phyloP scores from a whole-genome alignment of 768 basidiomycete genomes.

The Pisolithus tinctorius region DNA sequence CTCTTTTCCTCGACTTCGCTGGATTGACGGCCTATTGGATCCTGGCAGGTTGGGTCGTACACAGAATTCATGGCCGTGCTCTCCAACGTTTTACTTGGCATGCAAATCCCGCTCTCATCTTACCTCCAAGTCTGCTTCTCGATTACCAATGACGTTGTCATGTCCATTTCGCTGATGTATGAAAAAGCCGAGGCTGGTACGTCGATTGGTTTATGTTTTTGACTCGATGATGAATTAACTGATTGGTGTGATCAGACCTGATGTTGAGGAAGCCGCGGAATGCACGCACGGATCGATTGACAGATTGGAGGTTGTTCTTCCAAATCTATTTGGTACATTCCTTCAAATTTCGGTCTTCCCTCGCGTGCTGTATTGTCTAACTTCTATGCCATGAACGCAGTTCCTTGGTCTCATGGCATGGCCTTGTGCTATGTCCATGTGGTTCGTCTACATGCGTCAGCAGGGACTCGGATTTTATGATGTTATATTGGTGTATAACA shows the following conservation, averaged over 20 bases:
- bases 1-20: background rate
- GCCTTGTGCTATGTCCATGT: conserved; percentile 40
- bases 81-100: conserved; percentile 49
- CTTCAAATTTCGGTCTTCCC: too few relatives aligned
- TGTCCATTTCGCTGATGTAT: conserved; percentile 44
- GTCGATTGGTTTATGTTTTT: background rate
- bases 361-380: background rate
- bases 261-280: conserved; percentile 44
- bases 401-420: conserved; percentile 41
- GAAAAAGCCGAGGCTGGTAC: conserved; percentile 45
- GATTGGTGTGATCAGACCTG: conserved; percentile 25
- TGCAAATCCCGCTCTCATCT: conserved; percentile 51
- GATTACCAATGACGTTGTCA: conserved; percentile 45
- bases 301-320: conserved; percentile 41
- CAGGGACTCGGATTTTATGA: conserved; percentile 32
- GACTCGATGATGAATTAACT: background rate
- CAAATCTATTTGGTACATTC: conserved; percentile 38
- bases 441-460: conserved; percentile 33
- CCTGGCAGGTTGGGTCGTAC: conserved; percentile 43
- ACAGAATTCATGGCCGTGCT: conserved; percentile 54
- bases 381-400: conserved; percentile 9
- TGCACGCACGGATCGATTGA: conserved; percentile 42
- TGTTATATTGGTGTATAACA: conserved; percentile 35
- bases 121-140: conserved; percentile 53
- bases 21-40: too few relatives aligned